Conservation (phyloP, 2,329 filamentous ascomycete genomes). For the Apiospora aurea region DNA sequence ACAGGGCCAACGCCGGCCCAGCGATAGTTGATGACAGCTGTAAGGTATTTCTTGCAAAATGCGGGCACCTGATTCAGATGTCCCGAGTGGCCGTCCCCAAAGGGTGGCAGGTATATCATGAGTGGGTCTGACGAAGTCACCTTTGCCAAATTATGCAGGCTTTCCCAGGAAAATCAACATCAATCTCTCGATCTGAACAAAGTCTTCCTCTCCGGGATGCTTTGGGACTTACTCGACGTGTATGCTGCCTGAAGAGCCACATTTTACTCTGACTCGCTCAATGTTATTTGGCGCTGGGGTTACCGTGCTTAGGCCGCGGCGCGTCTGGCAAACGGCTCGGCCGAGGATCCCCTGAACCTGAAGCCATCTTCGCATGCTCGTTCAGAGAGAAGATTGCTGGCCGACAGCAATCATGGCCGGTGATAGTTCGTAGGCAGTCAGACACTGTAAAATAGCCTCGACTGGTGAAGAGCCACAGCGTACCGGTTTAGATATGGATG, state of each 20-base stretch:
- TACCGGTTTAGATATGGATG: neutral
- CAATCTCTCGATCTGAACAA: neutral
- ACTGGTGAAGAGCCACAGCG: neutral
- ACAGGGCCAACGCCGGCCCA: constrained; percentile 49
- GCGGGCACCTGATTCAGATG: constrained; percentile 42
- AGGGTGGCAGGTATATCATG: constrained; percentile 63
- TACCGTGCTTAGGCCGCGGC: constrained; percentile 34
- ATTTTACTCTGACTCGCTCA: constrained; percentile 54
- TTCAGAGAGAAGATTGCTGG: neutral
- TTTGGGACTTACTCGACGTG: constrained; percentile 55
- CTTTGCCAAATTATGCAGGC: constrained; percentile 56
- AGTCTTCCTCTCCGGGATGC: neutral
- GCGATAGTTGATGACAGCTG: constrained; percentile 66
- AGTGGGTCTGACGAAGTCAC: constrained; percentile 51
- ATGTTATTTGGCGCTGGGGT: constrained; percentile 35
- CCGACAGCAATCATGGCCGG: constrained; percentile 15
- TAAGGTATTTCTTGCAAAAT: constrained; percentile 45
- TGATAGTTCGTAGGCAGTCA: neutral
- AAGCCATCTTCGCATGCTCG: constrained; percentile 28
- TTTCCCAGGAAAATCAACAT: constrained; percentile 34
- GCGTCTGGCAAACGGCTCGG: constrained; percentile 28
- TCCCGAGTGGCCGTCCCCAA: constrained; percentile 42
- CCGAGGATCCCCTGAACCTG: constrained; percentile 26
- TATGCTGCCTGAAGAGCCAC: constrained; percentile 57
- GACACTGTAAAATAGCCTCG: neutral